Evolutionary conservation across 129 eudicot genomes (phyloP), one percentile per base, ranked within the genome.

Genomic region (Chrysanthemum seticuspe): DNA sequence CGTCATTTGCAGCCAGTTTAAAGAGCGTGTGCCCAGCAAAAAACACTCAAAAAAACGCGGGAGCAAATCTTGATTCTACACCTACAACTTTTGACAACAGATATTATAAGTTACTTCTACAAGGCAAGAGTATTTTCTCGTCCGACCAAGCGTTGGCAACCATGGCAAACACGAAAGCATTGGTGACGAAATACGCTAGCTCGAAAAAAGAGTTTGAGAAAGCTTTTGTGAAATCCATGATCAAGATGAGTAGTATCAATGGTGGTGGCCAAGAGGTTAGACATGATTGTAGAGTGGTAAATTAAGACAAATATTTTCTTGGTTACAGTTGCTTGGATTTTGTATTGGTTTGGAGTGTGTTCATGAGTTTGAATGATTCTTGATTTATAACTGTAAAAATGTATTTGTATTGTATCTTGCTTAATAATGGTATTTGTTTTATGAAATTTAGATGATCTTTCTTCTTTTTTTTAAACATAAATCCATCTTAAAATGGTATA

Each of bases 41-140:
- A 36, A 72, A 79, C 68, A 65, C 45, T 10, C 74, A 6, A 15
- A 63, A 54, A 36, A 79, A 56, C 10, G 83, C 83, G 0, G 83
- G 83, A 11, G 52, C 81, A 6, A 81, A 54, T 36, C 74, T 81
- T 76, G 85, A 81, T 40, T 60, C 85, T 0, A 69, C 85, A 10
- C 65, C 65, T 15, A 61, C 65, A 12, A 61, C 65, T 25, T 61
- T 61, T 61, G 65, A 61, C 45, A 61, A 61, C 18, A 61, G 16
- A 27, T 61, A 61, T 10, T 61, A 27, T 61, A 61, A 61, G 65
- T 61, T 61, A 0, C 65, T 61, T 27, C 65, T 61, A 1, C 65
- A 61, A 25, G 45, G 65, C 16, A 61, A 61, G 65, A 61, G 67
- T 29, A 29, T 62, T 1, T 62, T 62, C 48, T 62, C 47, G 19